Base-by-base conservation (phyloP, 2,329 filamentous ascomycete species). In the Aspergillus ochraceus region DNA sequence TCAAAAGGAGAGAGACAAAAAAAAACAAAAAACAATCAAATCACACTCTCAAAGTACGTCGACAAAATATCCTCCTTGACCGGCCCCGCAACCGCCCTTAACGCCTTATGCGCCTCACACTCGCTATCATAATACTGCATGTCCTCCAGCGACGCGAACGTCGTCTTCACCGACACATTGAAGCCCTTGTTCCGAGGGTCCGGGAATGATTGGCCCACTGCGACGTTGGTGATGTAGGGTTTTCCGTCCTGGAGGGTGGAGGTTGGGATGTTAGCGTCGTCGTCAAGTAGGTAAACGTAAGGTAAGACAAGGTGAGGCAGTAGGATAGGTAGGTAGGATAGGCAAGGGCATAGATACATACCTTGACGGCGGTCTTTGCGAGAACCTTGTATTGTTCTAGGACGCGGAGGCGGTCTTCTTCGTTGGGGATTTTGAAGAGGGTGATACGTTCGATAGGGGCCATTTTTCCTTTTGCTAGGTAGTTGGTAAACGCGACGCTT, bases 91-190 rank as follows among this genome's bases (percentile, higher is more conserved):
- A 74, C 66, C 19, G 72, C 71, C 65, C 75, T 77, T 63, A 88
- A 72, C 26, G 74, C 78, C 58, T 75, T 75, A 65, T 88, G 86
- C 32, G 84, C 84, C 65, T 78, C 79, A 64, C 84, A 86, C 52
- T 82, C 79, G 10, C 79, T 78, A 71, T 91, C 88, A 72, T 90
- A 91, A 76, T 84, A 91, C 66, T 84, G 80, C 84, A 91, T 86
- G 71, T 91, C 89, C 12, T 87, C 87, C 57, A 86, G 68, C 60
- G 77, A 87, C 50, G 83, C 81, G 70, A 91, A 91, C 51, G 84
- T 83, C 46, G 83, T 86, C 71, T 86, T 84, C 52, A 84, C 84
- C 17, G 85, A 81, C 55, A 91, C 68, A 8, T 86, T 90, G 78
- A 83, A 90, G 49, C 88, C 89, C 72, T 88, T 84, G 65, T 80